Conservation (phyloP, 345 rosid genomes). For the Brassica nigra region DNA sequence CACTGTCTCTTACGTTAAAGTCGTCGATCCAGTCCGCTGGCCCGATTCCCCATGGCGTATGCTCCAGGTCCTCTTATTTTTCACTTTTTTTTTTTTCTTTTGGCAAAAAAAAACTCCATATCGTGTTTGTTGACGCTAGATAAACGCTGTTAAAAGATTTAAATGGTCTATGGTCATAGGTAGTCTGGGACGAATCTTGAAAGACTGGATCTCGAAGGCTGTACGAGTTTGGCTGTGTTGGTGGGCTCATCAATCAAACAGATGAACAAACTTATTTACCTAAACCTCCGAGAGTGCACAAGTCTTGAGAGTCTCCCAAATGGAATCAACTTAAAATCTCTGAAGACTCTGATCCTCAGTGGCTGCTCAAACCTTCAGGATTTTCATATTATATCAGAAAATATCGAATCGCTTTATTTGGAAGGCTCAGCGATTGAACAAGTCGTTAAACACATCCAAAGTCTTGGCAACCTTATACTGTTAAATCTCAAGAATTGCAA, state of each 20-base stretch:
- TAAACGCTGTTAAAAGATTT: no score
- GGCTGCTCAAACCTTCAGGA: conserved; percentile 34
- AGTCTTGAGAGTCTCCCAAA: conserved; percentile 29
- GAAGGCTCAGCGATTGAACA: conserved; percentile 33
- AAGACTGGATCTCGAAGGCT: conserved; percentile 30
- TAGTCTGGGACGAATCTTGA: conserved; percentile 19
- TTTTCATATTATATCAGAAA: conserved; percentile 33
- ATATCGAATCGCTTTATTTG: conserved; percentile 21
- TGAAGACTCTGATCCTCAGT: conserved; percentile 30
- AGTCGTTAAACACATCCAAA: conserved; percentile 27
- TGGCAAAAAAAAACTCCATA: no score
- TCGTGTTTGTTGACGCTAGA: no score
- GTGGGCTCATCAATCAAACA: conserved; percentile 10
- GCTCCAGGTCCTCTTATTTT: no score
- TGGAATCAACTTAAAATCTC: conserved; percentile 1
- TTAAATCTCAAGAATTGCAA: conserved; percentile 28
- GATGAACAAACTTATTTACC: conserved; percentile 26
- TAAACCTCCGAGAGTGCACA: conserved; percentile 36
- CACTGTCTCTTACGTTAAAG: no score
- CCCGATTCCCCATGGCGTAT: no score
- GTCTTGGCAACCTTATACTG: conserved; percentile 17
- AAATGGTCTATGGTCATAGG: no score
- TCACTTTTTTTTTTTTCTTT: no score
- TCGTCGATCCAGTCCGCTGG: no score
- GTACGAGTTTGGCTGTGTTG: conserved; percentile 31